Percentiles rank a stretch among this genome's conserved stretches.
These are phyloP conservation scores for Acacia melanoxylon DNA, from an alignment of 306 rosid genomes.

Conservation along the genomic window DNA sequence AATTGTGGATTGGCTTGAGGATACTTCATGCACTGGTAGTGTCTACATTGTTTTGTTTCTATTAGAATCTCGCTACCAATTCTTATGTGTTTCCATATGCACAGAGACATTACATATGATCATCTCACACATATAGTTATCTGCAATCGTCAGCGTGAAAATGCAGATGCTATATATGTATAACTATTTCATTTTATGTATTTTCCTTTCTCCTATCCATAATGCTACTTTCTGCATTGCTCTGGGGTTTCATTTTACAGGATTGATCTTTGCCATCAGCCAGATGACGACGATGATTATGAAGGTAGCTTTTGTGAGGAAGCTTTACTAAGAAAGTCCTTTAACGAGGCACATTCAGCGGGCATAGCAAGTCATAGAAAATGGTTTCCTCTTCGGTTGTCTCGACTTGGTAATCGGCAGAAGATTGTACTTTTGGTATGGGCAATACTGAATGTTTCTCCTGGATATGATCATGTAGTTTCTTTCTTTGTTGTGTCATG, in stretches of 20 bases:
- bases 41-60: not conserved
- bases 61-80: not conserved
- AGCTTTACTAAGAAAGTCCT: conserved; percentile 66
- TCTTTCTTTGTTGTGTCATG: conserved; percentile 2
- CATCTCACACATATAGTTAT: conserved; percentile 18
- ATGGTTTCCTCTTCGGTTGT: conserved; percentile 71
- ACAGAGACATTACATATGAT: not conserved
- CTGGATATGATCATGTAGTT: conserved; percentile 19
- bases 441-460: conserved; percentile 25
- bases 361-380: conserved; percentile 57
- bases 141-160: conserved; percentile 13
- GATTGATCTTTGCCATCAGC: conserved; percentile 99
- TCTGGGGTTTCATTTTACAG: conserved; percentile 43
- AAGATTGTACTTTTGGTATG: conserved; percentile 80
- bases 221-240: conserved; percentile 34
- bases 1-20: not conserved
- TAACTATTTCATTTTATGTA: conserved; percentile 13
- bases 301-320: conserved; percentile 70
- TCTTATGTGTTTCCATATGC: not conserved
- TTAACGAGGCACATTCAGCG: conserved; percentile 38
- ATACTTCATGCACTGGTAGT: not conserved
- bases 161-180: not conserved
- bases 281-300: conserved; percentile 81
- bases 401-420: conserved; percentile 76
- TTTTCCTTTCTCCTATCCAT: conserved; percentile 29